Conservation (phyloP, 257 asterid genomes). For the Ophiorrhiza pumila region DNA sequence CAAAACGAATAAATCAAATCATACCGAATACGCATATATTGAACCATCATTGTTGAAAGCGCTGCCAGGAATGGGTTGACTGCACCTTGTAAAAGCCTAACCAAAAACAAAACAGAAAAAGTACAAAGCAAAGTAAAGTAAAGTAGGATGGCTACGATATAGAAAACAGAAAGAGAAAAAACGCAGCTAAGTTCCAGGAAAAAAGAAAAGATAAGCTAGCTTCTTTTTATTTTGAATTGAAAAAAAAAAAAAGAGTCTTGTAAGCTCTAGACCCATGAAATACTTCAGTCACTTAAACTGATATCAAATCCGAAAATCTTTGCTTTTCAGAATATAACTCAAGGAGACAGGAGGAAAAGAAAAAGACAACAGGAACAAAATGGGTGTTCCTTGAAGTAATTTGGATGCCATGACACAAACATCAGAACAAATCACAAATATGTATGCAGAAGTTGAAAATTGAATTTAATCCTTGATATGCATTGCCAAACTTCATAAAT, state of each 20-base stretch:
- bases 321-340: background rate
- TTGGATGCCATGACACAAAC: background rate
- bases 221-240: background rate
- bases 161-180: background rate
- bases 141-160: background rate
- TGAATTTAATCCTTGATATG: background rate
- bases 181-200: background rate
- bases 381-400: background rate
- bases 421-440: background rate
- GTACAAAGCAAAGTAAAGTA: background rate
- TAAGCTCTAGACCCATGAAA: background rate
- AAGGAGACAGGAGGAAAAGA: background rate
- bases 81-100: conserved; percentile 86
- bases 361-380: background rate
- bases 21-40: conserved; percentile 77
- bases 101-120: conserved; percentile 16
- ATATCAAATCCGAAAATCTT: background rate
- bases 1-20: conserved; percentile 6
- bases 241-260: background rate
- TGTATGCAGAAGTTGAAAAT: background rate
- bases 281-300: background rate
- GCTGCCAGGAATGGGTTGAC: conserved; percentile 82
- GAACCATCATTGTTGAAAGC: conserved; percentile 89
- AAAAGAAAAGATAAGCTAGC: background rate
- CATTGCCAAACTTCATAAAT: background rate